These are phyloP conservation scores for Alloteropsis semialata DNA, from an alignment of 176 grass and related monocot species.

Conservation along the genomic window DNA sequence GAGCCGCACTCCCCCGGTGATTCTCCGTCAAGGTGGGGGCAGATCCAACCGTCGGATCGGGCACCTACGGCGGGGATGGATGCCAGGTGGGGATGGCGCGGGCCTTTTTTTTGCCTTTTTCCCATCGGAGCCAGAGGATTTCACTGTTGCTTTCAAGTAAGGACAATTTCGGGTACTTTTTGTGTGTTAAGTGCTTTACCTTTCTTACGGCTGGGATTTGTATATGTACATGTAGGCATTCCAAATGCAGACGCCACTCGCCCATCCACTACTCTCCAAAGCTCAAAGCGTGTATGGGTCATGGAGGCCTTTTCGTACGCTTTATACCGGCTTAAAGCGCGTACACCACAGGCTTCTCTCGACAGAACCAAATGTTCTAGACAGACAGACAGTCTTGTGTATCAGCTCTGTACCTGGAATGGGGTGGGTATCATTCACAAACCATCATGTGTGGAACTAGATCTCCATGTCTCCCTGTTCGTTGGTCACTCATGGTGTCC, in stretches of 20 bases:
- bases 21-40: neutral
- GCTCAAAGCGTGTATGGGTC: neutral
- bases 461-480: neutral
- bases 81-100: neutral
- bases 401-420: neutral
- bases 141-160: neutral
- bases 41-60: neutral
- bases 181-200: neutral
- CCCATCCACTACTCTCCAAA: neutral
- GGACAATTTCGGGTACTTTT: neutral
- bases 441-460: neutral
- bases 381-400: neutral
- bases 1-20: neutral
- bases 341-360: neutral
- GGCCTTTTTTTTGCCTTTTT: neutral
- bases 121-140: neutral
- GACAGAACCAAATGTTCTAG: neutral
- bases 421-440: neutral
- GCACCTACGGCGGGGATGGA: neutral
- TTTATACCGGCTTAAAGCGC: neutral
- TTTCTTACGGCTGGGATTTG: neutral
- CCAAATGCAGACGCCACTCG: conserved; percentile 13
- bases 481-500: neutral
- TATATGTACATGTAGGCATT: neutral
- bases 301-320: neutral